Evolutionary conservation across 2,329 filamentous ascomycete species (phyloP).

Genomic region (Arthrobotrys musiformis): DNA sequence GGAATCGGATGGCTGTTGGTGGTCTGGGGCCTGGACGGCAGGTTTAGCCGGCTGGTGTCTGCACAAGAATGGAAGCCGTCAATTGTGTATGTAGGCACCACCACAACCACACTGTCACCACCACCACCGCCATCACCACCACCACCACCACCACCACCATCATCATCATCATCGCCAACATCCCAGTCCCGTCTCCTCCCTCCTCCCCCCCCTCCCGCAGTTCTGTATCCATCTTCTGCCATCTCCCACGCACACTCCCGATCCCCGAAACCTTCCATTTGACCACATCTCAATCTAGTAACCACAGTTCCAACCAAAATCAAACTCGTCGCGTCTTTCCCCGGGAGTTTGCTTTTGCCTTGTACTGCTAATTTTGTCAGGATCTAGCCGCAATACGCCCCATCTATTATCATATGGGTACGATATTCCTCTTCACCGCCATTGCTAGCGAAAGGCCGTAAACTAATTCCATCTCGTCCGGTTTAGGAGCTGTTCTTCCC

Average conservation of each 20-base stretch:
- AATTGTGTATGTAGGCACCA: neutral
- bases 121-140: neutral
- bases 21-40: slow-evolving; percentile 6
- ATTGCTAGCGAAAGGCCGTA: neutral
- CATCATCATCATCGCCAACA: neutral
- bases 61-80: no score
- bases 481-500: neutral
- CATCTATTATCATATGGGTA: neutral
- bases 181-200: neutral
- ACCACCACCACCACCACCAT: neutral
- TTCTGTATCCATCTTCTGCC: neutral
- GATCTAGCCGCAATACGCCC: neutral
- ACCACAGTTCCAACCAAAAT: neutral
- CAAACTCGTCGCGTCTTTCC: neutral
- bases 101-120: neutral
- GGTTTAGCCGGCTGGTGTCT: slow-evolving; percentile 28
- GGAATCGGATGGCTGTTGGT: slow-evolving; percentile 21
- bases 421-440: neutral
- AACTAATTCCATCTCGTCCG: neutral
- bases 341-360: slow-evolving; percentile 24
- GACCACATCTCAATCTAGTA: neutral
- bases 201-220: neutral
- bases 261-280: neutral
- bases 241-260: neutral
- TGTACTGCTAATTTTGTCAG: slow-evolving; percentile 32